These are phyloP conservation scores for Euphorbia schlechtendalii DNA, from an alignment of 441 rosid species.

Conservation along the genomic window DNA sequence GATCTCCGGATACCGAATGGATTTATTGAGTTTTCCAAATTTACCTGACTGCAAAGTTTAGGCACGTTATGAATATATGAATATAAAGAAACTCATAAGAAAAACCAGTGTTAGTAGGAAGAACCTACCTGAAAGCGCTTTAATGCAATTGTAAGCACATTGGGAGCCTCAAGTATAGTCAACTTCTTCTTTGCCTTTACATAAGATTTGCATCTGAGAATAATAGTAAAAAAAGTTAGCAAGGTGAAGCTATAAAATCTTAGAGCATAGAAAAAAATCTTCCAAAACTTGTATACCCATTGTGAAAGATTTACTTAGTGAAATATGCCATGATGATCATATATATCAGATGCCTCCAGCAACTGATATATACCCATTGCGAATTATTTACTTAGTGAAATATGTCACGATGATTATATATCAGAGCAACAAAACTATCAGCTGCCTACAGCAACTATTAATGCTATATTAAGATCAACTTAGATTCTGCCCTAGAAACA, in stretches of 20 bases:
- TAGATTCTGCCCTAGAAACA: too few relatives aligned
- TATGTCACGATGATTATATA: background rate
- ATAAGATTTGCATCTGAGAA: slow-evolving; percentile 75
- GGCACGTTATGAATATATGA: slow-evolving; percentile 25
- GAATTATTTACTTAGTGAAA: background rate
- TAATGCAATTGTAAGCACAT: slow-evolving; percentile 86
- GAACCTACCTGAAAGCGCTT: slow-evolving; percentile 84
- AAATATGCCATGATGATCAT: background rate
- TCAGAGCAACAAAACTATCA: background rate
- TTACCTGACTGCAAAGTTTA: slow-evolving; percentile 68
- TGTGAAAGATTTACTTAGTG: background rate
- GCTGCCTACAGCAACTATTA: background rate
- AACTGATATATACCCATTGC: too few relatives aligned
- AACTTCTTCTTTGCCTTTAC: slow-evolving; percentile 90
- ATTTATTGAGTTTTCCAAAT: slow-evolving; percentile 88
- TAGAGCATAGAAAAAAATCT: background rate
- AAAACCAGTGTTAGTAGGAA: slow-evolving; percentile 10
- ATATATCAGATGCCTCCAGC: background rate
- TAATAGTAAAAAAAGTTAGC: background rate
- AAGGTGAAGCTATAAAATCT: background rate
- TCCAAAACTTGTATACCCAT: too few relatives aligned
- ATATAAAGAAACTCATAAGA: slow-evolving; percentile 7
- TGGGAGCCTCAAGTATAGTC: slow-evolving; percentile 82
- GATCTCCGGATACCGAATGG: slow-evolving; percentile 74
- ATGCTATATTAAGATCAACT: background rate